phyloP scores from a whole-genome alignment of 2,329 filamentous ascomycete genomes.

The Hymenoscyphus linearis region DNA sequence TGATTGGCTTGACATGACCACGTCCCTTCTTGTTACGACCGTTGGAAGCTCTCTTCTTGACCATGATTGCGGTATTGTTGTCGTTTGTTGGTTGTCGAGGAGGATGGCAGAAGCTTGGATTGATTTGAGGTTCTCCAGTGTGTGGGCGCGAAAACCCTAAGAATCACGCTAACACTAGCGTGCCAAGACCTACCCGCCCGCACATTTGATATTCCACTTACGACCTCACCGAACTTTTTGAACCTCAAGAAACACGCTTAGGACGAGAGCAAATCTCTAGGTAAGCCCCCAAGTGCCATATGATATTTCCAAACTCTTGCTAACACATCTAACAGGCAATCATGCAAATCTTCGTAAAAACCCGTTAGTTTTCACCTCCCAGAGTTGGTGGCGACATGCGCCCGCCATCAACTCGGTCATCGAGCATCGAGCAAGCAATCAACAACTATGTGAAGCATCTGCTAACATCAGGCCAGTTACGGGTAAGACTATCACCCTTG shows the following conservation, averaged over 20 bases:
- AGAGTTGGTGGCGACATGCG: too few relatives aligned
- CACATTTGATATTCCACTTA: not conserved
- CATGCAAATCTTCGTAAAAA: constrained; percentile 58
- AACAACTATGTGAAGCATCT: not conserved
- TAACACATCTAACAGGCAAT: constrained; percentile 2
- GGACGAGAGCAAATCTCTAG: constrained; percentile 33
- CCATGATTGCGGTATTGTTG: constrained; percentile 44
- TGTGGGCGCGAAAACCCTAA: too few relatives aligned
- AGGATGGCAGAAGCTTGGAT: too few relatives aligned
- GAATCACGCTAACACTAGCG: not conserved
- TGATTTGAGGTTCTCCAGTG: too few relatives aligned
- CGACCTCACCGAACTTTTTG: constrained; percentile 5
- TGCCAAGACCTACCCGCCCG: not conserved
- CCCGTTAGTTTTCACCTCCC: constrained; percentile 39
- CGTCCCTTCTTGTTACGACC: constrained; percentile 99
- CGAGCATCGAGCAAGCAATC: too few relatives aligned
- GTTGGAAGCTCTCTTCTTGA: constrained; percentile 70
- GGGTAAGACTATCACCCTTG: constrained; percentile 99
- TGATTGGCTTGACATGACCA: constrained; percentile 99
- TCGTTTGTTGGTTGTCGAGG: too few relatives aligned
- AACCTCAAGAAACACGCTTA: constrained; percentile 17
- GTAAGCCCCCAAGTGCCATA: constrained; percentile 11
- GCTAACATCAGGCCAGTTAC: constrained; percentile 48
- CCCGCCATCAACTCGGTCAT: not conserved
- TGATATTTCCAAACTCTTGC: not conserved